Evolutionary conservation across 2,329 filamentous ascomycete genomes (phyloP), one percentile per base, ranked within the genome.

Genomic region (Triangularia verruculosa): DNA sequence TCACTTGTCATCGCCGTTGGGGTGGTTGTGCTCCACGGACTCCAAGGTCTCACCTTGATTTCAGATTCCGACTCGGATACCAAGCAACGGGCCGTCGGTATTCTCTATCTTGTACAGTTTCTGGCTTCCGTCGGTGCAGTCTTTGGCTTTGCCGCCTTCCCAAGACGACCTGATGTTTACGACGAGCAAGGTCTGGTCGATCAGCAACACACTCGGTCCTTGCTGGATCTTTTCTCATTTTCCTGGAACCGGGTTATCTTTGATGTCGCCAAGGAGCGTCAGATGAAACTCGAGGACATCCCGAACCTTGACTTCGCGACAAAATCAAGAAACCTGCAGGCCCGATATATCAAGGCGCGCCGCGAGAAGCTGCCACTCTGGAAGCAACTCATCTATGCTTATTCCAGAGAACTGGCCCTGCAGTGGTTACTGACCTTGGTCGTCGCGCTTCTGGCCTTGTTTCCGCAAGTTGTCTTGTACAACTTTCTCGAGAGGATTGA

Each of bases 391-490:
- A 60, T 76, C 58, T 69, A 66, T 54, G 69, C 68, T 0, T 70
- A 72, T 64, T 67, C 66, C 28, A 61, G 64, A 51, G 67, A 74
- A 34, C 64, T 77, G n/a, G 59, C 66, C 2, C 59, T 71, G 58
- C 75, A 76, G 57, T 76, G 75, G 74, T 53, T 62, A 1, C 63
- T 76, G 28, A 74, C 74, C 2, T 62, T 75, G 15, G 47, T 74
- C 15, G 70, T 73, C 25, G 70, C 74, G 8, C 63, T 72, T 1
- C 60, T 77, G 39, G 69, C 72, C 12, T 63, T 76, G 17, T 73
- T 76, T 27, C 74, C 75, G 0, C 74, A 77, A 59, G 72, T 74
- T 25, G 72, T 75, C 20, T 69, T 77, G 11, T 76, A 74, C 67
- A 71, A 74, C 63, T 74, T 77, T 52, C 67, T 77, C n/a, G 71